These are phyloP conservation scores for Prunus salicina DNA, from an alignment of 306 rosid species.

Conservation along the genomic window DNA sequence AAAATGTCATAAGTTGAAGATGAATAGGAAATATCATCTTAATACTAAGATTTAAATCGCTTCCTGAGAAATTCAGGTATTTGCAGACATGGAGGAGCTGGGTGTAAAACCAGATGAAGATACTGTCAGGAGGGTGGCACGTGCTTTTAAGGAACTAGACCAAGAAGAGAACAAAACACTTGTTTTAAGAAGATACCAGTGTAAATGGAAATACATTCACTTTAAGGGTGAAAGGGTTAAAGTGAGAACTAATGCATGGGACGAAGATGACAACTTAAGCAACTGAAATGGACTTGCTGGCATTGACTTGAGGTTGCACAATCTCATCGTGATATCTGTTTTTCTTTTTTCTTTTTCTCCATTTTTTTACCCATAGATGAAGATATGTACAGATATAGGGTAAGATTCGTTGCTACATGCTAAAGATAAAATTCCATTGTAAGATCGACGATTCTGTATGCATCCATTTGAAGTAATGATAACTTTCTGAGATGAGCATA, in stretches of 20 bases:
- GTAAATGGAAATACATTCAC: slow-evolving; percentile 83
- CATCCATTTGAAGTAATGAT: no score
- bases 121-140: slow-evolving; percentile 65
- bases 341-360: background rate
- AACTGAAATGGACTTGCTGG: slow-evolving; percentile 20
- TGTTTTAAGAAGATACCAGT: slow-evolving; percentile 55
- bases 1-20: background rate
- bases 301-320: background rate
- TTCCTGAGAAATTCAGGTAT: slow-evolving; percentile 48
- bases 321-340: background rate
- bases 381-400: slow-evolving; percentile 2
- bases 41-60: slow-evolving; percentile 5
- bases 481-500: no score
- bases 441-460: no score
- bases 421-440: background rate
- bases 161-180: slow-evolving; percentile 65
- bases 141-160: slow-evolving; percentile 53
- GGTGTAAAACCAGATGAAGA: slow-evolving; percentile 82
- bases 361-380: background rate
- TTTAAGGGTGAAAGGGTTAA: slow-evolving; percentile 78
- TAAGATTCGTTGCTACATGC: background rate
- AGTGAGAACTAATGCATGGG: slow-evolving; percentile 50
- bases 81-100: slow-evolving; percentile 92
- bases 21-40: background rate
- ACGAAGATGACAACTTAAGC: slow-evolving; percentile 33